Conservation (phyloP, 176 grass and related monocot genomes). For the Saccharum officinarum region DNA sequence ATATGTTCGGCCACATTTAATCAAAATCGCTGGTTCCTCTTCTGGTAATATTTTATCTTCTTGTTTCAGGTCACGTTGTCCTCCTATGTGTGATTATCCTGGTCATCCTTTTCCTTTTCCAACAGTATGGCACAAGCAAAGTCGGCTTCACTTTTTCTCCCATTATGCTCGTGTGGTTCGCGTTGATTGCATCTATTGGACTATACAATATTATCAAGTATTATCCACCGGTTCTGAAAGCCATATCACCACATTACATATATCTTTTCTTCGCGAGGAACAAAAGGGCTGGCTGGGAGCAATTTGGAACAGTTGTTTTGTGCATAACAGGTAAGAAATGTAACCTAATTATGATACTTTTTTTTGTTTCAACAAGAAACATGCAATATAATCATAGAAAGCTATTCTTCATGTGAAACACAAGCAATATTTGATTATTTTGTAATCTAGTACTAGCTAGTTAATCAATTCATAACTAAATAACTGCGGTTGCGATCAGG, state of each 20-base stretch:
- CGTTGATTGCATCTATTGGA: slow-evolving; percentile 45
- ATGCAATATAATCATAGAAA: background rate
- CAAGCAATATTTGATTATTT: background rate
- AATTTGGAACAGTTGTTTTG: slow-evolving; percentile 64
- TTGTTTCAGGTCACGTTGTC: slow-evolving; percentile 63
- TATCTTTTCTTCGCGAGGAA: slow-evolving; percentile 57
- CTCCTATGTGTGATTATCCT: slow-evolving; percentile 63
- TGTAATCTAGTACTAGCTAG: background rate
- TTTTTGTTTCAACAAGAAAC: slow-evolving; percentile 15
- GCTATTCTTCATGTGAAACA: background rate
- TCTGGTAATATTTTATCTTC: background rate
- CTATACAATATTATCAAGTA: slow-evolving; percentile 73
- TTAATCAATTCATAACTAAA: background rate
- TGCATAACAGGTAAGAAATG: slow-evolving; percentile 71
- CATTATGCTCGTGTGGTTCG: slow-evolving; percentile 75
- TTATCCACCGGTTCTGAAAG: slow-evolving; percentile 66
- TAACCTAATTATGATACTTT: background rate
- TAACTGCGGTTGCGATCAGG: slow-evolving; percentile 42
- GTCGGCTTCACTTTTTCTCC: slow-evolving; percentile 80
- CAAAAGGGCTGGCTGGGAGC: slow-evolving; percentile 59
- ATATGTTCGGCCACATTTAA: no score
- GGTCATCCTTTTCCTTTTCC: slow-evolving; percentile 58
- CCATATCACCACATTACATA: slow-evolving; percentile 60
- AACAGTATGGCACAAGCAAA: slow-evolving; percentile 72
- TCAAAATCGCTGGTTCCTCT: no score